A percentile compares a stretch with the other conserved stretches of the same genome.
Evolutionary conservation across 805 yeast genomes (phyloP).

Genomic region (Candida saitoana): DNA sequence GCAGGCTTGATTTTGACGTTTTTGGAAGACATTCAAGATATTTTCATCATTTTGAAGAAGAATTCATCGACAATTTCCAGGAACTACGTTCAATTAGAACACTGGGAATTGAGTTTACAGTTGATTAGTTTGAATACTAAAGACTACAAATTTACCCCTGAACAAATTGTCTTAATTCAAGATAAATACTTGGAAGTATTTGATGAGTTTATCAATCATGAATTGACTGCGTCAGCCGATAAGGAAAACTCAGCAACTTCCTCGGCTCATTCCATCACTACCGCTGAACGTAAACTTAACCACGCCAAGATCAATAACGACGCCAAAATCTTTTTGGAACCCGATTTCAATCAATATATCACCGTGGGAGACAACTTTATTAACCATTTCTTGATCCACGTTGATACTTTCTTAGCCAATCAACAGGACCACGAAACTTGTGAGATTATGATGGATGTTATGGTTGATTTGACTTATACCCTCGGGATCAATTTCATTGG

Average conservation of each 20-base stretch:
- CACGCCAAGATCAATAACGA: constrained; percentile 8
- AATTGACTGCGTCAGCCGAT: constrained; percentile 13
- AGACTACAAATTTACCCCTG: constrained; percentile 14
- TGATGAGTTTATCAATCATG: constrained; percentile 30
- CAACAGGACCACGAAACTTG: constrained; percentile 22
- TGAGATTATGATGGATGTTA: constrained; percentile 16
- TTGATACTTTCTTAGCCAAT: constrained; percentile 28
- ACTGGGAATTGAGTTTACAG: constrained; percentile 42
- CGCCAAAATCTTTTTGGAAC: constrained; percentile 21
- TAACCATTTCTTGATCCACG: constrained; percentile 32
- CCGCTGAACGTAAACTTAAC: constrained; percentile 12
- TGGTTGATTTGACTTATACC: constrained; percentile 22
- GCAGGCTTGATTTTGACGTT: constrained; percentile 23
- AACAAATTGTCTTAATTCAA: constrained; percentile 32
- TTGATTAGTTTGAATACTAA: constrained; percentile 16
- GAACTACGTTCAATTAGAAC: constrained; percentile 38
- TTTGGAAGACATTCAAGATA: constrained; percentile 27
- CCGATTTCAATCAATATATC: constrained; percentile 43
- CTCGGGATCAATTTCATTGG: constrained; percentile 47
- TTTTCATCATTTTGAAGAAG: constrained; percentile 27
- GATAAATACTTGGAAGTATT: constrained; percentile 37
- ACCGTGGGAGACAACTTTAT: constrained; percentile 39
- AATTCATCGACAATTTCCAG: constrained; percentile 37
- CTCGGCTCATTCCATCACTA: constrained; percentile 9
- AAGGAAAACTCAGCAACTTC: constrained; percentile 3